A percentile compares a stretch with the other conserved stretches of the same genome.
Conservation (phyloP, 805 yeast genomes). For the Candida piceae region DNA sequence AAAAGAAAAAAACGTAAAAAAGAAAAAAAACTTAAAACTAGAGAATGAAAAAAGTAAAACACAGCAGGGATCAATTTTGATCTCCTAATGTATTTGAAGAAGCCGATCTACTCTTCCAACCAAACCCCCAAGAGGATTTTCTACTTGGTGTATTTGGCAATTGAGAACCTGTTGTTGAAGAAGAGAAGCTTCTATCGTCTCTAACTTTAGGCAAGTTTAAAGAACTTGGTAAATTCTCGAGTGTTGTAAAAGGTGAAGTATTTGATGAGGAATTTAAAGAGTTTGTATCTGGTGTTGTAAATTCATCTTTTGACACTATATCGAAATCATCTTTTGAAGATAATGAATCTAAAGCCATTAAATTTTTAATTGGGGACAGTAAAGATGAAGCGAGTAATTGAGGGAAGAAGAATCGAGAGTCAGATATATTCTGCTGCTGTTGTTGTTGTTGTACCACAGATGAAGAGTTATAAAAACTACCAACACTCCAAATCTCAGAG, state of each 20-base stretch:
- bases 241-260: neutral
- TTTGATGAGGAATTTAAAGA: neutral
- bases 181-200: neutral
- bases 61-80: too few relatives aligned
- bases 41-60: too few relatives aligned
- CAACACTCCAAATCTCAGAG: too few relatives aligned
- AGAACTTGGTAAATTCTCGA: neutral
- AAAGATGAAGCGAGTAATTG: neutral
- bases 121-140: slow-evolving; percentile 22
- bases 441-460: too few relatives aligned
- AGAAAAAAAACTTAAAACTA: too few relatives aligned
- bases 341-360: neutral
- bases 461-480: too few relatives aligned
- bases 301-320: slow-evolving; percentile 35
- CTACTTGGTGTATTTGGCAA: slow-evolving; percentile 7
- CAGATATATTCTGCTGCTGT: neutral
- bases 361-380: neutral
- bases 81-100: slow-evolving; percentile 2
- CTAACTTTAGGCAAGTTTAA: neutral
- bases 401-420: neutral
- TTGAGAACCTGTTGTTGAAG: neutral
- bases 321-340: slow-evolving; percentile 36
- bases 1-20: too few relatives aligned
- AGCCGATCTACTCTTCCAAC: slow-evolving; percentile 20
- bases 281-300: slow-evolving; percentile 1